Conservation (phyloP, 108 stramenopile species). For the Craspedostauros australis region DNA sequence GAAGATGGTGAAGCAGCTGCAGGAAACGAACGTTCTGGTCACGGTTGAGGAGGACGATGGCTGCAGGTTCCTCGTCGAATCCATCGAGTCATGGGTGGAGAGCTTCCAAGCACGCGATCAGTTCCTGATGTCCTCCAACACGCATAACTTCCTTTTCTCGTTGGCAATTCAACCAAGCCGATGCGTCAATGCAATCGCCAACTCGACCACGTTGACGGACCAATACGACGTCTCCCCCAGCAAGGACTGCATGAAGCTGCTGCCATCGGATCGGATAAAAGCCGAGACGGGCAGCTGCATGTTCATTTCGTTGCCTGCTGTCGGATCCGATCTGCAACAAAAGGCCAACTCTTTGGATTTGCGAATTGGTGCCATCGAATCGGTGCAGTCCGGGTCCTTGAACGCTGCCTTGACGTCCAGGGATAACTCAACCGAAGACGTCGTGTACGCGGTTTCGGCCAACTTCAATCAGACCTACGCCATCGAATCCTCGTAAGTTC, state of each 20-base stretch:
- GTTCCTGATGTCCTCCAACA: slow-evolving; percentile 1
- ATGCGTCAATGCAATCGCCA: too few relatives aligned
- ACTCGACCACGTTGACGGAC: too few relatives aligned
- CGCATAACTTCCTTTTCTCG: slow-evolving; percentile 13
- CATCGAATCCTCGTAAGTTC: slow-evolving; percentile 19
- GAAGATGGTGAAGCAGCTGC: slow-evolving; percentile 19
- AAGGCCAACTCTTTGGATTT: too few relatives aligned
- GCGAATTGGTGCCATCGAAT: slow-evolving; percentile 19
- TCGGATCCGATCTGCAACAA: too few relatives aligned
- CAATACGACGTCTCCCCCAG: too few relatives aligned
- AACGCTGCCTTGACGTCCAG: background rate
- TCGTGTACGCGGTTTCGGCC: slow-evolving; percentile 7
- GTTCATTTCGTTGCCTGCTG: too few relatives aligned
- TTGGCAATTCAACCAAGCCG: slow-evolving; percentile 20
- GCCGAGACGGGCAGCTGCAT: too few relatives aligned
- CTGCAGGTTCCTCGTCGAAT: slow-evolving; percentile 21
- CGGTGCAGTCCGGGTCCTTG: background rate
- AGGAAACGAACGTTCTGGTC: slow-evolving; percentile 20
- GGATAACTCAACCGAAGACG: background rate
- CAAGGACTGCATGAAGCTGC: too few relatives aligned
- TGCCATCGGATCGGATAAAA: too few relatives aligned
- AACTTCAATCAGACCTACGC: slow-evolving; percentile 13
- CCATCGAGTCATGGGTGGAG: slow-evolving; percentile 23
- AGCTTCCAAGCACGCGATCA: background rate
- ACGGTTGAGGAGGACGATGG: slow-evolving; percentile 5